Evolutionary conservation across 495 filamentous ascomycete genomes (phyloP).

Genomic region (Ascodesmis nigricans): DNA sequence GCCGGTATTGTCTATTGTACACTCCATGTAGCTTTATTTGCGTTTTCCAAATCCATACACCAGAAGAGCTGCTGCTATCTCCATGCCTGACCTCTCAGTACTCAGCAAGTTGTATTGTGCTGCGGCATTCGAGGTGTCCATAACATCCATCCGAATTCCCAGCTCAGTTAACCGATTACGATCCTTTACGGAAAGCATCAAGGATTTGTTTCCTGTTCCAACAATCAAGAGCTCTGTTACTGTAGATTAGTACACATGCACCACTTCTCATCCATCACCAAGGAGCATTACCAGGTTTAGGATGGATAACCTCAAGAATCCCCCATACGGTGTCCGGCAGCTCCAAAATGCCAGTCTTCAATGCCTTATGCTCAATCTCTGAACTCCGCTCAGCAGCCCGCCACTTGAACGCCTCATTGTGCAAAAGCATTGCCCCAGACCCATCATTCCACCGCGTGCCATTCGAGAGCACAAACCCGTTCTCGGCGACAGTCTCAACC

Average conservation of each 20-base stretch:
- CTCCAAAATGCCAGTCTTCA: slow-evolving; percentile 63
- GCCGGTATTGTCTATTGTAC: too few relatives aligned
- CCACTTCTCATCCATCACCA: background rate
- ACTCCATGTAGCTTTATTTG: too few relatives aligned
- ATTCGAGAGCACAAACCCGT: slow-evolving; percentile 67
- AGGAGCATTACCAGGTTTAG: slow-evolving; percentile 60
- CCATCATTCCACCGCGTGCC: slow-evolving; percentile 43
- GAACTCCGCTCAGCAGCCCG: slow-evolving; percentile 29
- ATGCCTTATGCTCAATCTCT: slow-evolving; percentile 26
- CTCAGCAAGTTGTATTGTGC: slow-evolving; percentile 74
- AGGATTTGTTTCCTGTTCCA: slow-evolving; percentile 52
- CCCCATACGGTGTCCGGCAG: slow-evolving; percentile 49
- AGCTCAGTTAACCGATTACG: slow-evolving; percentile 47
- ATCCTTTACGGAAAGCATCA: slow-evolving; percentile 54
- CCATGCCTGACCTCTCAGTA: slow-evolving; percentile 54
- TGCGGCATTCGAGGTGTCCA: slow-evolving; percentile 85
- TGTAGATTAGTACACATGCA: background rate
- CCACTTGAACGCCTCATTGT: slow-evolving; percentile 77
- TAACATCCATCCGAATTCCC: slow-evolving; percentile 69
- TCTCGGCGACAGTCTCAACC: slow-evolving; percentile 52
- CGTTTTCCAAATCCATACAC: slow-evolving; percentile 18
- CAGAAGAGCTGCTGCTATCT: slow-evolving; percentile 74
- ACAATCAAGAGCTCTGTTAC: slow-evolving; percentile 62
- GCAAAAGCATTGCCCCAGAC: slow-evolving; percentile 49
- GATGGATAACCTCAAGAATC: slow-evolving; percentile 58